Base-by-base conservation (phyloP, 2,329 filamentous ascomycete species). In the Nemania serpens region DNA sequence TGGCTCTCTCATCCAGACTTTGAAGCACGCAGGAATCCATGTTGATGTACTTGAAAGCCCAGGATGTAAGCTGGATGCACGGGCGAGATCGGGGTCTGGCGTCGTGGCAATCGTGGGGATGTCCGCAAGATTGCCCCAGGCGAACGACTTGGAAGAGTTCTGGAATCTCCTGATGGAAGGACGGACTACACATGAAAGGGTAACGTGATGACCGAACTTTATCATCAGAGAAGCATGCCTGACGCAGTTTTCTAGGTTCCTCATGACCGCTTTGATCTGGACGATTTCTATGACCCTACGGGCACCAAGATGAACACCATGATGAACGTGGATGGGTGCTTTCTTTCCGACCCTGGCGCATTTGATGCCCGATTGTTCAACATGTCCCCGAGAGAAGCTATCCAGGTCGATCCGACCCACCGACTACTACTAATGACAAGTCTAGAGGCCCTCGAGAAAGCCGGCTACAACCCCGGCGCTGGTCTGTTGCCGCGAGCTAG, bases 81-180 rank as follows among this genome's bases (percentile, higher is more conserved):
- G 11, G 17, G 15, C 25, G 5, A 54, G 52, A 13, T 18, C 47
- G 2, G 55, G 55, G 13, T 58, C 47, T 11, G 61, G 54, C 11
- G 52, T 62, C 15, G 61, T 68, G n/a, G 76, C 77, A 10, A 70
- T 79, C 6, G 63, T 78, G 5, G 76, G 76, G 5, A 75, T 78
- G 74, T 68, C 75, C 1, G 63, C 66, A 22, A 70, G 74, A 29
- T 67, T 73, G 2, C 70, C 76, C n/a, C 33, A 62, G 0, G 76
- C 75, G 9, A 70, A 75, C 17, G 65, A 71, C 33, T 37, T 74
- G 0, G 71, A 73, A 2, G 70, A 75, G 39, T 75, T 76, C 61
- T 74, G 69, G 70, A 49, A 74, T 1, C 53, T 77, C 29, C 47
- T 76, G 5, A 55, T 59, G n/a, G 55, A 53, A 6, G 73, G 71